phyloP scores from a whole-genome alignment of 2,329 filamentous ascomycete species.

The Ascochyta lentis region DNA sequence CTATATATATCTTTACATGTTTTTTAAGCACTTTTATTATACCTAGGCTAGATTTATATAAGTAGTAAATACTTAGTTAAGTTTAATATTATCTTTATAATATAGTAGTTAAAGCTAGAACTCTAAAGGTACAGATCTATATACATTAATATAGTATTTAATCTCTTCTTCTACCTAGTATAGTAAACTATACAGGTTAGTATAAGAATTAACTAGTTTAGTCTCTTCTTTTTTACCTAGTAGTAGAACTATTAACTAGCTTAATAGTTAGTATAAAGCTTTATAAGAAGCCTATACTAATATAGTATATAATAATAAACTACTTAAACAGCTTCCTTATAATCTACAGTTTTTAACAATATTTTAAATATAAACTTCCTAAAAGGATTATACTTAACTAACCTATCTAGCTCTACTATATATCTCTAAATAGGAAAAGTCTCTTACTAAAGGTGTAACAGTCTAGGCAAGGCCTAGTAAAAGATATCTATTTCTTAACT shows the following conservation, averaged over 20 bases:
- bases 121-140: background rate
- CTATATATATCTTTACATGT: background rate
- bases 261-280: background rate
- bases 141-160: background rate
- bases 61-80: background rate
- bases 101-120: background rate
- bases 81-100: background rate
- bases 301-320: fast-evolving
- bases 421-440: background rate
- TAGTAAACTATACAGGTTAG: background rate
- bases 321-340: background rate
- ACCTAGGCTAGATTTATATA: background rate
- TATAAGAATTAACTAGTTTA: background rate
- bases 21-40: background rate
- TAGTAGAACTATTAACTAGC: background rate
- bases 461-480: too few species aligned
- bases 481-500: too few species aligned
- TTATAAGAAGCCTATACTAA: background rate
- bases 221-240: background rate
- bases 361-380: background rate
- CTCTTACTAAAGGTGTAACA: background rate
- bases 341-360: background rate
- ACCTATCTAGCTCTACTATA: background rate
- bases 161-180: background rate
- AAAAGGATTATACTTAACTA: background rate